Percentiles rank a stretch among this genome's conserved stretches.
These are phyloP conservation scores for Violaceomyces palustris DNA, from an alignment of 1,284 basidiomycete species.

Conservation along the genomic window DNA sequence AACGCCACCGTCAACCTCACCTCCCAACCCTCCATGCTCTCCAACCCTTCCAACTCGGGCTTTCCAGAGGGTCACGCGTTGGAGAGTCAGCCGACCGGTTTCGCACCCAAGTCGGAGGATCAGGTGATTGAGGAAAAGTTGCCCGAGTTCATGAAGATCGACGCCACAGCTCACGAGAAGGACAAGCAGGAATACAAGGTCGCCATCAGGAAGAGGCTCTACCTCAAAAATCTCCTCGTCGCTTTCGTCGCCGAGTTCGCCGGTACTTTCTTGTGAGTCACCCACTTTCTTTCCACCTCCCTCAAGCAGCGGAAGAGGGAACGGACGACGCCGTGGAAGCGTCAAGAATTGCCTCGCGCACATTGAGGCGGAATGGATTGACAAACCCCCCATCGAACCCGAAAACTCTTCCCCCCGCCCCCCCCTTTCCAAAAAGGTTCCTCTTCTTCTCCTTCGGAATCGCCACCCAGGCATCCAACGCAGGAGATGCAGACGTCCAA, in stretches of 20 bases:
- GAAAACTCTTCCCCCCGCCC: no score
- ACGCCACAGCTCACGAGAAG: no score
- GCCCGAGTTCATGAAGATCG: constrained; percentile 24
- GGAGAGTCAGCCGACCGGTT: no score
- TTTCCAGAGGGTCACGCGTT: no score
- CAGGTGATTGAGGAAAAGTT: constrained; percentile 26
- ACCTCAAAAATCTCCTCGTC: constrained; percentile 59
- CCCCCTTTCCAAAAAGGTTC: no score
- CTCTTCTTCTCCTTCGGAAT: constrained; percentile 41
- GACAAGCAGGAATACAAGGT: constrained; percentile 21
- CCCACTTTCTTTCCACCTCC: constrained; percentile 54
- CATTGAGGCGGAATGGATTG: no score
- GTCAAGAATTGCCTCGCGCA: no score
- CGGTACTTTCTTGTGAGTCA: constrained; percentile 56
- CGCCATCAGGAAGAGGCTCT: constrained; percentile 11
- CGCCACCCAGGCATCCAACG: constrained; percentile 27
- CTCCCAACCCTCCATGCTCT: no score
- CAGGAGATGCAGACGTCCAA: constrained; percentile 1
- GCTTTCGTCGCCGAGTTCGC: constrained; percentile 57
- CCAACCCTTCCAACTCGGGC: no score
- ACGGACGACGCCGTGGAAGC: background rate
- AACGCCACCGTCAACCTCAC: no score
- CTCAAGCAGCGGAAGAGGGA: constrained; percentile 25
- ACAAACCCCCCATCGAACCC: no score
- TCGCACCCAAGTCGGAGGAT: no score